Conservation (phyloP, 345 rosid species). For the Arabidopsis suecica region DNA sequence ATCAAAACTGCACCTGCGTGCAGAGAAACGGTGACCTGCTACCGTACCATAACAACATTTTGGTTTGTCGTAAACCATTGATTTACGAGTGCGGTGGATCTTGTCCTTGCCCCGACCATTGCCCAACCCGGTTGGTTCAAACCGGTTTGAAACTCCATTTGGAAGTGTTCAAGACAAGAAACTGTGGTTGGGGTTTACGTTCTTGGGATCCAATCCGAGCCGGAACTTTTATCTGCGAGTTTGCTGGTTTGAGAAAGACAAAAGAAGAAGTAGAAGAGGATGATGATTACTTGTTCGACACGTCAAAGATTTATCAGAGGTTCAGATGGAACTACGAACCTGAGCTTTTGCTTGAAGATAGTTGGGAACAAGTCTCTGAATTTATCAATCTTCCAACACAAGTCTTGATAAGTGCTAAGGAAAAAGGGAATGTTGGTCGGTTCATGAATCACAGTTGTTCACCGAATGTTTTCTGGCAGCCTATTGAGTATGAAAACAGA, state of each 20-base stretch:
- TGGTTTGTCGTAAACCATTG: constrained; percentile 39
- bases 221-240: constrained; percentile 58
- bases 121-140: constrained; percentile 50
- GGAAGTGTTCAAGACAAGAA: constrained; percentile 54
- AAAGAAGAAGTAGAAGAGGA: constrained; percentile 19
- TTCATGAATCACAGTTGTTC: constrained; percentile 84
- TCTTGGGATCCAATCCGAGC: constrained; percentile 50
- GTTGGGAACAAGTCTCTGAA: constrained; percentile 34
- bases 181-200: constrained; percentile 57
- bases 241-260: constrained; percentile 41
- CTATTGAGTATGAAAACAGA: constrained; percentile 42
- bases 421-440: constrained; percentile 70
- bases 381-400: constrained; percentile 50
- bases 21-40: constrained; percentile 41
- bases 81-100: constrained; percentile 53
- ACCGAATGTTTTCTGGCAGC: constrained; percentile 83
- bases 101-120: constrained; percentile 47
- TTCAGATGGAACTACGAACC: constrained; percentile 38
- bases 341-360: constrained; percentile 19
- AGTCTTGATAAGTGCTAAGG: constrained; percentile 58
- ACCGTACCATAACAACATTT: constrained; percentile 31
- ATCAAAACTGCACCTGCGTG: constrained; percentile 45
- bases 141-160: constrained; percentile 47
- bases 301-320: constrained; percentile 45
- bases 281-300: constrained; percentile 59